phyloP scores from a whole-genome alignment of 139 green algal genomes.

The Cymbomonas tetramitiformis region DNA sequence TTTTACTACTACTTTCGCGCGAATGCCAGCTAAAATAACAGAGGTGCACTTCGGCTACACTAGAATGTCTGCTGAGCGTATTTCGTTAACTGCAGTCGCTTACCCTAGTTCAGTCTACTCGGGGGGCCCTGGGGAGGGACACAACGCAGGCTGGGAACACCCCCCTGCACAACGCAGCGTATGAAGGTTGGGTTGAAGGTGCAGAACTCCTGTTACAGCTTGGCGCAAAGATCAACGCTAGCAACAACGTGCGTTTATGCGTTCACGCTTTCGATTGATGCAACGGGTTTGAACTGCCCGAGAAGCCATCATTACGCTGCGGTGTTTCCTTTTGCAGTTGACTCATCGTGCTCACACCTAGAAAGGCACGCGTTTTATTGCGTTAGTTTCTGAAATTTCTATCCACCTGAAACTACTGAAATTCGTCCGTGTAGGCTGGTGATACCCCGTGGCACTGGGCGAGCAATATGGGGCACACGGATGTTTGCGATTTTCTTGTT shows the following conservation, averaged over 20 bases:
- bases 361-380: background rate
- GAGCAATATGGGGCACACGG: slow-evolving; percentile 53
- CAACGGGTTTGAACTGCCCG: background rate
- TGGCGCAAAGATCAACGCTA: slow-evolving; percentile 74
- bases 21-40: too few species aligned
- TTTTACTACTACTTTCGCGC: too few species aligned
- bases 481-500: slow-evolving; percentile 56
- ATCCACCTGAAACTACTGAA: background rate
- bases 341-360: background rate
- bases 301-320: background rate
- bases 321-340: background rate
- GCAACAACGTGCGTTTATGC: slow-evolving; percentile 70
- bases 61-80: too few species aligned
- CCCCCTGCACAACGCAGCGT: slow-evolving; percentile 62
- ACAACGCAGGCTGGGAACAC: slow-evolving; percentile 85
- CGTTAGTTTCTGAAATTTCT: background rate
- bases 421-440: slow-evolving; percentile 33
- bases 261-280: too few species aligned
- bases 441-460: slow-evolving; percentile 74
- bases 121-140: too few species aligned
- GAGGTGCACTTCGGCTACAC: too few species aligned
- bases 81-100: too few species aligned
- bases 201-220: slow-evolving; percentile 62
- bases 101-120: too few species aligned
- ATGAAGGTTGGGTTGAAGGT: slow-evolving; percentile 68